These are phyloP conservation scores for Heliosperma pusillum DNA, from an alignment of 148 eudicot genomes.

Conservation along the genomic window DNA sequence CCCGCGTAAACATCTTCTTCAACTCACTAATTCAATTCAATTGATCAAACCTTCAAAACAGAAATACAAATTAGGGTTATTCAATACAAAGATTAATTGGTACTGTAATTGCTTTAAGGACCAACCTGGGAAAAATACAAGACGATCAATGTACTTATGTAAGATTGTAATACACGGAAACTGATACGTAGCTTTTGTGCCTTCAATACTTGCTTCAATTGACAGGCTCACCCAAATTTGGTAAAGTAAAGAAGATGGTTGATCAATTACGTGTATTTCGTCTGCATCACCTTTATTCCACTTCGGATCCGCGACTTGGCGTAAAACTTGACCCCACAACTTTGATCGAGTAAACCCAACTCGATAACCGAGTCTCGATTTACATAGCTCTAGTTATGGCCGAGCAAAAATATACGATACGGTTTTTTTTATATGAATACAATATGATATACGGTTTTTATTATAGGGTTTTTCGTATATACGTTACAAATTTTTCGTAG, in stretches of 20 bases:
- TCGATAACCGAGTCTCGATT: too few relatives aligned
- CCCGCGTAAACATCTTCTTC: conserved; percentile 24
- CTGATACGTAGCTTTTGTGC: neutral
- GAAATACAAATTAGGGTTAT: neutral
- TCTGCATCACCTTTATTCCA: too few relatives aligned
- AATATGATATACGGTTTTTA: too few relatives aligned
- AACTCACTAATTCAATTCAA: neutral
- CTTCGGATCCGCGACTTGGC: too few relatives aligned
- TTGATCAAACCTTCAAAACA: neutral
- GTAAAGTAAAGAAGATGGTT: neutral
- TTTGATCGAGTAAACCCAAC: too few relatives aligned
- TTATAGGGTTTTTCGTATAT: too few relatives aligned
- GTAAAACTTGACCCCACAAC: too few relatives aligned
- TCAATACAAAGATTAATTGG: neutral
- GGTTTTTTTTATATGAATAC: too few relatives aligned
- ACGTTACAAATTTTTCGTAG: too few relatives aligned
- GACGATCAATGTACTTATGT: neutral
- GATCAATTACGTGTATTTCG: too few relatives aligned
- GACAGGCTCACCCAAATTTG: neutral
- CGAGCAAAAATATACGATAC: too few relatives aligned
- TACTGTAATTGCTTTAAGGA: neutral
- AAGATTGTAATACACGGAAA: neutral
- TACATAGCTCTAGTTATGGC: too few relatives aligned
- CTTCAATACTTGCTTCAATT: neutral
- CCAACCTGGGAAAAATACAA: neutral